phyloP scores from a whole-genome alignment of 1,284 basidiomycete genomes.

The Ceratobasidium sp. region DNA sequence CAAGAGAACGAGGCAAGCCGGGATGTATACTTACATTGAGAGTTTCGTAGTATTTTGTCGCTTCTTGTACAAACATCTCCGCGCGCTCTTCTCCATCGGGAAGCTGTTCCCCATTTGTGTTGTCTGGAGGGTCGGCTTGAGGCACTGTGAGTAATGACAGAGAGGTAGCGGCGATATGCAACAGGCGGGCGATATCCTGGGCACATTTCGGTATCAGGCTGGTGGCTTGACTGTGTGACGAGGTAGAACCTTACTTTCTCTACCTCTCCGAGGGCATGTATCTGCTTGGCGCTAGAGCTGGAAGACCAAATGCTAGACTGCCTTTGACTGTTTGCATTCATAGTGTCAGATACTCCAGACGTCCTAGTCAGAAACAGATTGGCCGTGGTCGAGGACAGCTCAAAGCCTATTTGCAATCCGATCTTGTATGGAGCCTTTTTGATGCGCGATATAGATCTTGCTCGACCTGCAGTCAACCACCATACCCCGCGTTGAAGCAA shows the following conservation, averaged over 20 bases:
- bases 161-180: slow-evolving; percentile 79
- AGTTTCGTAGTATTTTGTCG: slow-evolving; percentile 84
- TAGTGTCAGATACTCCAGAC: neutral
- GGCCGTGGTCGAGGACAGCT: neutral
- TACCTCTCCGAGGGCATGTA: slow-evolving; percentile 82
- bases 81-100: slow-evolving; percentile 84
- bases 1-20: slow-evolving; percentile 40
- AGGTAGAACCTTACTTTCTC: slow-evolving; percentile 71
- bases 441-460: neutral
- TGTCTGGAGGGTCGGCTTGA: slow-evolving; percentile 76
- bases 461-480: neutral
- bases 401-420: neutral
- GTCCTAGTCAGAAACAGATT: neutral
- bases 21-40: slow-evolving; percentile 70
- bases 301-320: slow-evolving; percentile 49
- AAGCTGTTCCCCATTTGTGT: slow-evolving; percentile 55
- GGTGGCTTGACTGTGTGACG: neutral
- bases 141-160: slow-evolving; percentile 81
- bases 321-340: slow-evolving; percentile 35
- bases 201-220: neutral
- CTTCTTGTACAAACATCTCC: slow-evolving; percentile 84
- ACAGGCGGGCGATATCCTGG: slow-evolving; percentile 79
- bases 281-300: slow-evolving; percentile 72
- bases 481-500: neutral
- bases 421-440: neutral